Evolutionary conservation across 2,329 filamentous ascomycete species (phyloP).

Genomic region (Aspergillus sp.): DNA sequence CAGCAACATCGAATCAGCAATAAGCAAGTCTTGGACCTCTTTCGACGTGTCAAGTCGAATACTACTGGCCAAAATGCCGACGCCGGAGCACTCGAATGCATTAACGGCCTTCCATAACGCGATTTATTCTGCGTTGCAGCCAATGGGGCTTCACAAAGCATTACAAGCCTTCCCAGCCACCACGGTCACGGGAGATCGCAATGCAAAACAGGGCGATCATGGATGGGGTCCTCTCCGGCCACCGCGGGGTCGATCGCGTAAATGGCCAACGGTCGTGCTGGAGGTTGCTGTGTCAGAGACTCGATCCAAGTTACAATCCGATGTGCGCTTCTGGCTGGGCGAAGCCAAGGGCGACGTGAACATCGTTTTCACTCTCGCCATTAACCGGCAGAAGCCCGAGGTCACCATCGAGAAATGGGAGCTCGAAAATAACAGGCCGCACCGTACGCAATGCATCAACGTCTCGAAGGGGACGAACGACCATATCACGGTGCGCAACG

Average conservation of each 20-base stretch:
- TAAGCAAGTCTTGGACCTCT: not conserved
- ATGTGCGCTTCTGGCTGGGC: not conserved
- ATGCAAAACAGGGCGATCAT: not conserved
- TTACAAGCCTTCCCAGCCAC: not conserved
- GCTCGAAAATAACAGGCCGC: not conserved
- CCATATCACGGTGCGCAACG: not conserved
- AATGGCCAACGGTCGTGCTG: not conserved
- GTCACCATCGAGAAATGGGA: conserved; percentile 1
- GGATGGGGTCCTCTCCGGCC: not conserved
- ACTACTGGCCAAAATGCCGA: not conserved
- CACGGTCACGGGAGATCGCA: not conserved
- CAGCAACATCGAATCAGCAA: not conserved
- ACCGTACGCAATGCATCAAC: conserved; percentile 2
- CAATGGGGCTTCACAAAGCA: not conserved
- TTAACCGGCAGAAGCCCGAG: not conserved
- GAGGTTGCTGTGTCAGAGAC: not conserved
- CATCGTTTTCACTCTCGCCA: not conserved
- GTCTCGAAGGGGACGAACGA: conserved; percentile 4
- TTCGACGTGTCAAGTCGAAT: not conserved
- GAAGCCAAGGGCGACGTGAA: not conserved
- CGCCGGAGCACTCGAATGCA: not conserved
- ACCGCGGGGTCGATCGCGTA: not conserved
- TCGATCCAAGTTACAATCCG: not conserved
- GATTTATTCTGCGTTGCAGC: not conserved
- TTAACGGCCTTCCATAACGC: not conserved